These are phyloP conservation scores for Yamadazyma sp. DNA, from an alignment of 1,139 yeast genomes.

Conservation along the genomic window DNA sequence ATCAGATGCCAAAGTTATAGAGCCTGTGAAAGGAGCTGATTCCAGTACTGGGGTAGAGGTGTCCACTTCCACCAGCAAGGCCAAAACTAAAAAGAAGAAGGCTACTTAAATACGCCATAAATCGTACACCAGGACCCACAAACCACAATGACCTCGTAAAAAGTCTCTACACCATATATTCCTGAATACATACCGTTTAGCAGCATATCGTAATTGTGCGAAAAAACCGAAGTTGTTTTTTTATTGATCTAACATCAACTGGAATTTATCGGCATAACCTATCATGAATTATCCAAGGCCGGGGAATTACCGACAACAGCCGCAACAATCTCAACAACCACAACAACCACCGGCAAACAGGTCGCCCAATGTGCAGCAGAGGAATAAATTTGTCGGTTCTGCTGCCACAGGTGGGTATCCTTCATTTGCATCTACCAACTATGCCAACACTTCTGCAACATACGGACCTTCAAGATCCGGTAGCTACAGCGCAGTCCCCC, in stretches of 20 bases:
- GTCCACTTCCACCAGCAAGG: not conserved
- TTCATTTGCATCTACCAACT: slow-evolving; percentile 4
- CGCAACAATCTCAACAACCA: slow-evolving; percentile 3
- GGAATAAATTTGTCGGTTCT: slow-evolving; percentile 4
- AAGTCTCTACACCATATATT: not conserved
- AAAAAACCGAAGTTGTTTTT: not conserved
- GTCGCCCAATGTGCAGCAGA: slow-evolving; percentile 9
- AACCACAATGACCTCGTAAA: no score
- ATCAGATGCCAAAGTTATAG: not conserved
- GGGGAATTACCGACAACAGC: slow-evolving; percentile 5
- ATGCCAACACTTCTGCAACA: not conserved
- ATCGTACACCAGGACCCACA: no score
- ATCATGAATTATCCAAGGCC: slow-evolving; percentile 8
- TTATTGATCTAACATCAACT: not conserved
- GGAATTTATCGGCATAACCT: not conserved
- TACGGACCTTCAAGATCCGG: slow-evolving; percentile 1
- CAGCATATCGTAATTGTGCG: not conserved
- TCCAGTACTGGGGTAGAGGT: slow-evolving; percentile 1
- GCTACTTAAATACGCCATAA: not conserved
- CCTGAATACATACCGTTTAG: no score
- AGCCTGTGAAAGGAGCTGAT: not conserved
- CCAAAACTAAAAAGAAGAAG: slow-evolving; percentile 3
- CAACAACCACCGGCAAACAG: not conserved
- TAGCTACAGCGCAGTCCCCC: slow-evolving; percentile 1
- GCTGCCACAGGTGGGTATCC: slow-evolving; percentile 6